Conservation (phyloP, 2,329 filamentous ascomycete species). For the Trichophyton verrucosum region DNA sequence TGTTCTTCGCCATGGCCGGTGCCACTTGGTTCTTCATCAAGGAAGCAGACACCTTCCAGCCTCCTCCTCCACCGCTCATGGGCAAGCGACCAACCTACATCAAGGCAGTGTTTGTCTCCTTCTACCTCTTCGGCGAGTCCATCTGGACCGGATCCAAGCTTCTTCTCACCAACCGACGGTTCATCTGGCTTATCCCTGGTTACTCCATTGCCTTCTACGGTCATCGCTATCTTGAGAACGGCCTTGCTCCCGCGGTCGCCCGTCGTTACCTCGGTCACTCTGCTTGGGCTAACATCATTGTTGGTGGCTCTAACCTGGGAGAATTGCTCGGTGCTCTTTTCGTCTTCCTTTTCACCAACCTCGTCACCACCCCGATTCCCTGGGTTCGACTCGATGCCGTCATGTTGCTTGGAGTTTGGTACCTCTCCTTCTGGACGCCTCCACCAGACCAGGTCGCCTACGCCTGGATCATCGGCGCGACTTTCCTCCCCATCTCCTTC, state of each 20-base stretch:
- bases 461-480: slow-evolving; percentile 37
- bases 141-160: slow-evolving; percentile 37
- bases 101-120: slow-evolving; percentile 28
- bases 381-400: slow-evolving; percentile 40
- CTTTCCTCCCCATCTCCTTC: slow-evolving; percentile 38
- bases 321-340: slow-evolving; percentile 39
- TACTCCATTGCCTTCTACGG: slow-evolving; percentile 40
- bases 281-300: slow-evolving; percentile 40
- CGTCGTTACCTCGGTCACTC: slow-evolving; percentile 38
- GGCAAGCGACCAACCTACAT: slow-evolving; percentile 24
- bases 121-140: slow-evolving; percentile 36
- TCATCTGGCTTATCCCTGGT: slow-evolving; percentile 40
- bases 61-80: slow-evolving; percentile 12
- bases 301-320: slow-evolving; percentile 41
- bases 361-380: slow-evolving; percentile 39
- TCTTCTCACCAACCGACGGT: slow-evolving; percentile 37
- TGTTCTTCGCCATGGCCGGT: slow-evolving; percentile 35
- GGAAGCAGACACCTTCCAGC: slow-evolving; percentile 23
- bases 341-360: slow-evolving; percentile 39
- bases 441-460: slow-evolving; percentile 29
- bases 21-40: slow-evolving; percentile 37
- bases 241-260: slow-evolving; percentile 36
- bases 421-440: slow-evolving; percentile 37
- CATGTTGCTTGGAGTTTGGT: slow-evolving; percentile 38
- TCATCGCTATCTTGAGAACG: slow-evolving; percentile 41